These are phyloP conservation scores for Tetramitus jugosus DNA, from an alignment of 208 protist genomes.

Conservation along the genomic window DNA sequence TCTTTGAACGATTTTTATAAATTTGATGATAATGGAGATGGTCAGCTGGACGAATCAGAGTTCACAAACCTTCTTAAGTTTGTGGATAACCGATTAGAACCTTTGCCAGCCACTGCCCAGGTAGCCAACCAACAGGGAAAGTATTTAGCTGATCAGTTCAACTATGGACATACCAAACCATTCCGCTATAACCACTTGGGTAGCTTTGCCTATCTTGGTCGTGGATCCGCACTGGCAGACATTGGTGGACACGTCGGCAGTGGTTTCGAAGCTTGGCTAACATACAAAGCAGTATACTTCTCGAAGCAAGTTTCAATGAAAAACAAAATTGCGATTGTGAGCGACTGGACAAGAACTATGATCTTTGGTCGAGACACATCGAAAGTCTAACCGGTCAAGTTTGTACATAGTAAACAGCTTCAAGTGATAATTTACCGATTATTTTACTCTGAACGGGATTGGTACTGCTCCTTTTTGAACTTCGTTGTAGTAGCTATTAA, in stretches of 20 bases:
- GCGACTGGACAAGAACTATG: neutral
- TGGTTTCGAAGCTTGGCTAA: slow-evolving; percentile 6
- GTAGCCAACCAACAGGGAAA: slow-evolving; percentile 71
- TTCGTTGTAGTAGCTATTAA: too few relatives aligned
- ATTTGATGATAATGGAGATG: neutral
- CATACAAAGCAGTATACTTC: neutral
- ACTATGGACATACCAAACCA: neutral
- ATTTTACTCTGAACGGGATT: too few relatives aligned
- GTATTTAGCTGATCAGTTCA: slow-evolving; percentile 55
- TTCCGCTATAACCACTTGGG: slow-evolving; percentile 1
- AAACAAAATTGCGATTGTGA: neutral
- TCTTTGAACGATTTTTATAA: neutral
- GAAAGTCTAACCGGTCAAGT: slow-evolving; percentile 8
- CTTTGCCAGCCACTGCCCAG: slow-evolving; percentile 60
- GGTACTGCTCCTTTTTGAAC: too few relatives aligned
- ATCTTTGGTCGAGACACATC: neutral
- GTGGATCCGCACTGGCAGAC: neutral
- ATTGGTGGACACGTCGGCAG: neutral
- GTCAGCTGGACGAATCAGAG: neutral
- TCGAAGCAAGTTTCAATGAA: slow-evolving; percentile 10
- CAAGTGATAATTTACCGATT: too few relatives aligned
- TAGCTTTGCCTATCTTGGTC: neutral
- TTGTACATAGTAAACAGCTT: too few relatives aligned
- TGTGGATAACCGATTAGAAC: neutral
- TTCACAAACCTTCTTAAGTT: neutral